These are phyloP conservation scores for Stephanodiscus minutulus DNA, from an alignment of 108 stramenopile species.

Conservation along the genomic window DNA sequence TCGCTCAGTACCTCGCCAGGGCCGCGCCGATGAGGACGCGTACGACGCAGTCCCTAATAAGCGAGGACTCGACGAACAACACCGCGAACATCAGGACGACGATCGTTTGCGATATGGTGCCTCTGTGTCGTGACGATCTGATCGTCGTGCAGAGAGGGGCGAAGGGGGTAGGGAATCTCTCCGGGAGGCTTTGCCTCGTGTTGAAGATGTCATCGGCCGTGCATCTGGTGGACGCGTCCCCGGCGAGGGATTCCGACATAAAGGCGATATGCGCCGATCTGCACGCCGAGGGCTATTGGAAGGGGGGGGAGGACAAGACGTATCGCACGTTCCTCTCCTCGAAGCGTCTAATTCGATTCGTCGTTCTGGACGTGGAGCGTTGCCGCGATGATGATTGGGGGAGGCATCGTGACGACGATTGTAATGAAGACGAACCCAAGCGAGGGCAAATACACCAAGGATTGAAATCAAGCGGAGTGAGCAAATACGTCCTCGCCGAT, in stretches of 20 bases:
- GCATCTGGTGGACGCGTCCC: conserved; percentile 76
- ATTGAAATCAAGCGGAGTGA: conserved; percentile 38
- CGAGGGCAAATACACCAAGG: conserved; percentile 40
- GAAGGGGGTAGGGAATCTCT: conserved; percentile 71
- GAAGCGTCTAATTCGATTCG: conserved; percentile 76
- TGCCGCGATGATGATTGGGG: conserved; percentile 38
- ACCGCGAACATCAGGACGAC: conserved; percentile 94
- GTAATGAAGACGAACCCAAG: too few species aligned
- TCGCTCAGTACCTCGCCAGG: conserved; percentile 82
- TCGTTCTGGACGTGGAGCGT: conserved; percentile 93
- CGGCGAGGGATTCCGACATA: conserved; percentile 50
- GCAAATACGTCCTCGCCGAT: conserved; percentile 89
- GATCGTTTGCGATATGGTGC: conserved; percentile 93
- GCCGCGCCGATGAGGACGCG: conserved; percentile 88
- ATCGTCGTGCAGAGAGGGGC: conserved; percentile 79
- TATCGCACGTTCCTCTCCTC: conserved; percentile 68
- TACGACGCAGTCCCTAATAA: conserved; percentile 89
- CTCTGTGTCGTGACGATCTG: conserved; percentile 95
- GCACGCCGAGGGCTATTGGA: conserved; percentile 73
- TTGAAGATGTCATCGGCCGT: conserved; percentile 66
- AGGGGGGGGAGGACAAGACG: conserved; percentile 67
- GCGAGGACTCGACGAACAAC: conserved; percentile 90
- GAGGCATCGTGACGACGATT: not conserved
- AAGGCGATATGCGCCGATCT: conserved; percentile 47
- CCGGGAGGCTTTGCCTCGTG: conserved; percentile 75